Evolutionary conservation across 306 rosid genomes (phyloP), one percentile per base, ranked within the genome.

Genomic region (Abrus precatorius): DNA sequence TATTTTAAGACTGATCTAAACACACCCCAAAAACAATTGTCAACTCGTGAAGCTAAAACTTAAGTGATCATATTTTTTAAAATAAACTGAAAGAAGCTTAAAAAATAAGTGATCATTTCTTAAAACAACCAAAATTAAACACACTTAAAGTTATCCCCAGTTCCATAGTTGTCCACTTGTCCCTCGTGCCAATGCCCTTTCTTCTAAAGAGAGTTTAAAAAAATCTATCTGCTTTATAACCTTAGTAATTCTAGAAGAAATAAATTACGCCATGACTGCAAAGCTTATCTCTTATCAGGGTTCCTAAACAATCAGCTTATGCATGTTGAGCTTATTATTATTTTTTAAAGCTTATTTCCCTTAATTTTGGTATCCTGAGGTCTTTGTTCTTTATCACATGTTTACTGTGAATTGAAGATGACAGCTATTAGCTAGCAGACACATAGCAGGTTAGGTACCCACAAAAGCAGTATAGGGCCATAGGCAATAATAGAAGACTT

Each of bases 251-350:
- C 5, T 8, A 13, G 53, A 7, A 11, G 9, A 48, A 48, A 48
- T 48, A 48, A 48, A 9, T 11, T 50, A 50, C 56, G 13, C 9
- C 66, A 32, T 32, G 11, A 32, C 10, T 33, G 32, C 43, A n/a
- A 13, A 53, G 13, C 33, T 50, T 50, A 8, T 38, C 40, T 0
- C 47, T 43, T 43, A 3, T 43, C 53, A 14, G 13, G 43, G 41
- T 74, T 59, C 54, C 50, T 55, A 33, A 59, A 52, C 61, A 47
- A 66, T 6, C 80, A 56, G 54, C 63, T 38, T 63, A 44, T 83
- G 71, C 50, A 9, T 67, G 76, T 75, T 63, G 75, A 66, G 65
- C 45, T 45, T 53, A 53, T n/a, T n/a, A 33, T 61, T 32, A 14
- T 65, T 40, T 14, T 29, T 52, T 36, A 36, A 6, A 27, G 63